These are phyloP conservation scores for Aspergillus sp. DNA, from an alignment of 2,329 filamentous ascomycete species.

Conservation along the genomic window DNA sequence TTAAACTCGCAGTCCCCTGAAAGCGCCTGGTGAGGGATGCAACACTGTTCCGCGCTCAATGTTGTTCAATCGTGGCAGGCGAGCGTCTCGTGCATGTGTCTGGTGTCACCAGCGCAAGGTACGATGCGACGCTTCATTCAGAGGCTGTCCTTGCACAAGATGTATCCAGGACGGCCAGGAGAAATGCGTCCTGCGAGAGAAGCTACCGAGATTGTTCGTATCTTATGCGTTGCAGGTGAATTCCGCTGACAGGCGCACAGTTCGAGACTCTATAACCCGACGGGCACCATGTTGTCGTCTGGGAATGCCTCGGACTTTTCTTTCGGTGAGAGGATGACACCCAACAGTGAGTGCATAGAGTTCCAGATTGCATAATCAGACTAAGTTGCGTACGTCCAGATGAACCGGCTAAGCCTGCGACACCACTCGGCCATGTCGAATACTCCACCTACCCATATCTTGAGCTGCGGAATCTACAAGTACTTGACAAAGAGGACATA, in stretches of 20 bases:
- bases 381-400: not conserved
- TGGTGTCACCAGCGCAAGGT: conserved; percentile 2
- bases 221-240: not conserved
- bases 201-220: not conserved
- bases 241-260: not conserved
- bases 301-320: not conserved
- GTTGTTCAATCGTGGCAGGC: not conserved
- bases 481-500: conserved; percentile 4
- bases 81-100: not conserved
- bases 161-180: not conserved
- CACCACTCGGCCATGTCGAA: not conserved
- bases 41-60: not conserved
- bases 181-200: not conserved
- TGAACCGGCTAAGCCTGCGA: not conserved
- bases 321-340: not conserved
- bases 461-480: conserved; percentile 1
- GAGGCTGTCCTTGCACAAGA: not conserved
- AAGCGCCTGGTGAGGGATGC: too few species aligned
- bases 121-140: not conserved
- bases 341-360: not conserved
- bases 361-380: too few species aligned
- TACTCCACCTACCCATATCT: conserved; percentile 2
- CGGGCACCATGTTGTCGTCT: not conserved
- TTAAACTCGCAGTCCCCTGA: too few species aligned
- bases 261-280: not conserved